phyloP scores from a whole-genome alignment of 768 basidiomycete genomes.

The Lentinula sp. region DNA sequence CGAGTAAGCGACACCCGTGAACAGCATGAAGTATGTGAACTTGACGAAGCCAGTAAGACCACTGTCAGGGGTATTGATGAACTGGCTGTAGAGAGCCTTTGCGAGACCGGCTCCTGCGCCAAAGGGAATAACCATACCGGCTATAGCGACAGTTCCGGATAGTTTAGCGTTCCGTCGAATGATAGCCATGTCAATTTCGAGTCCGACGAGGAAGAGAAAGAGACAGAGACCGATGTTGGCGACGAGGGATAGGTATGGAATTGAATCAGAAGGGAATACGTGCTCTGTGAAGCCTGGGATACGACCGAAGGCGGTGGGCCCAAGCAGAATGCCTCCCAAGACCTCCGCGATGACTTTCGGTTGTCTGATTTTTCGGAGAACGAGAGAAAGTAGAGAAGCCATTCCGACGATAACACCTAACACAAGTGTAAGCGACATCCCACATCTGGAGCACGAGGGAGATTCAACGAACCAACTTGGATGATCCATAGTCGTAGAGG shows the following conservation, averaged over 20 bases:
- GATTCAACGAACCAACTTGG: slow-evolving; percentile 55
- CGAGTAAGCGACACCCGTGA: slow-evolving; percentile 86
- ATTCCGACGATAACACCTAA: slow-evolving; percentile 66
- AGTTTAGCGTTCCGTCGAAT: slow-evolving; percentile 73
- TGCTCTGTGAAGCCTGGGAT: slow-evolving; percentile 85
- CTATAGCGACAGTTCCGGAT: slow-evolving; percentile 64
- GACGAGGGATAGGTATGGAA: slow-evolving; percentile 76
- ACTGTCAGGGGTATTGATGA: slow-evolving; percentile 40
- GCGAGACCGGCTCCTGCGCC: slow-evolving; percentile 67
- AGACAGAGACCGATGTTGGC: slow-evolving; percentile 86
- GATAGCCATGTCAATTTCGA: slow-evolving; percentile 79
- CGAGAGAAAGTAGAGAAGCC: slow-evolving; percentile 69
- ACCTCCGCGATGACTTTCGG: slow-evolving; percentile 51
- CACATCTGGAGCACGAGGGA: neutral
- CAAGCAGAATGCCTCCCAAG: slow-evolving; percentile 85
- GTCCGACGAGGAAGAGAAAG: slow-evolving; percentile 89
- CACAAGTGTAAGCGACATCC: slow-evolving; percentile 29
- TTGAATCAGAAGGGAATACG: slow-evolving; percentile 71
- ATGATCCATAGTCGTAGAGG: slow-evolving; percentile 76
- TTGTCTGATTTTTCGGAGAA: slow-evolving; percentile 69
- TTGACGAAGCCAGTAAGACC: slow-evolving; percentile 28
- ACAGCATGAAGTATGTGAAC: slow-evolving; percentile 91
- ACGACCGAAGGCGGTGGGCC: slow-evolving; percentile 57
- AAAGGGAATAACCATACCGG: slow-evolving; percentile 86
- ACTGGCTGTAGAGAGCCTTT: slow-evolving; percentile 66